Evolutionary conservation across 83 land plant species (phyloP).

Genomic region (Picea engelmannii): DNA sequence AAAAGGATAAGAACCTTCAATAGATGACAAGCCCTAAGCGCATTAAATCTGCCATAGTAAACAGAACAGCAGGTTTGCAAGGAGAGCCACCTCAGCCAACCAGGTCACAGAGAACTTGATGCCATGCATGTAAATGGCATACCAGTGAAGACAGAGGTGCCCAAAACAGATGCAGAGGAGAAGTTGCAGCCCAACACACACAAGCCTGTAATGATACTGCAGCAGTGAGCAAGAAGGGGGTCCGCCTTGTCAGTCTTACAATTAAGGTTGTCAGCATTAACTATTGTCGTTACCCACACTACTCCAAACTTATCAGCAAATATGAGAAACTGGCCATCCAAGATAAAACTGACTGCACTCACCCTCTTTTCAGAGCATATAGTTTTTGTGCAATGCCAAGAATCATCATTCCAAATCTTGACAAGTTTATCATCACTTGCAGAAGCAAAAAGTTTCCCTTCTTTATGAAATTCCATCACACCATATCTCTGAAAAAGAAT

Average conservation of each 20-base stretch:
- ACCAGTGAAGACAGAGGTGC: no score
- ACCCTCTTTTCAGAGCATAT: constrained; percentile 83
- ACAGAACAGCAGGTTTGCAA: no score
- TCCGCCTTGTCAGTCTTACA: constrained; percentile 39
- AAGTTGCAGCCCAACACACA: no score
- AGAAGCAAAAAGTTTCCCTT: constrained; percentile 74
- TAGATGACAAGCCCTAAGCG: no score
- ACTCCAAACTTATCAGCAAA: constrained; percentile 96
- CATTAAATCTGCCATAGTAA: no score
- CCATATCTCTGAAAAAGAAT: no score
- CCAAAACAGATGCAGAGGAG: no score
- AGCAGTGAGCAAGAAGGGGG: constrained; percentile 86
- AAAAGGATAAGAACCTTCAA: no score
- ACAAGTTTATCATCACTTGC: constrained; percentile 97
- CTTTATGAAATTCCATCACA: constrained; percentile 55
- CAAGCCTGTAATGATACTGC: constrained; percentile 97
- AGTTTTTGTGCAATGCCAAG: constrained; percentile 70
- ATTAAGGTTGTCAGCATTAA: constrained; percentile 13
- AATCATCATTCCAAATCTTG: constrained; percentile 73
- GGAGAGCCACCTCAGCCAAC: no score
- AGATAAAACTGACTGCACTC: constrained; percentile 76
- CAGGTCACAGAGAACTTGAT: no score
- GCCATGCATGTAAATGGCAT: no score
- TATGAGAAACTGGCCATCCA: constrained; percentile 62
- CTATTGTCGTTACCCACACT: constrained; percentile 64